Evolutionary conservation across 225 moss, liverwort and hornwort genomes (phyloP).

Genomic region (Pseudisothecium myosuroides): DNA sequence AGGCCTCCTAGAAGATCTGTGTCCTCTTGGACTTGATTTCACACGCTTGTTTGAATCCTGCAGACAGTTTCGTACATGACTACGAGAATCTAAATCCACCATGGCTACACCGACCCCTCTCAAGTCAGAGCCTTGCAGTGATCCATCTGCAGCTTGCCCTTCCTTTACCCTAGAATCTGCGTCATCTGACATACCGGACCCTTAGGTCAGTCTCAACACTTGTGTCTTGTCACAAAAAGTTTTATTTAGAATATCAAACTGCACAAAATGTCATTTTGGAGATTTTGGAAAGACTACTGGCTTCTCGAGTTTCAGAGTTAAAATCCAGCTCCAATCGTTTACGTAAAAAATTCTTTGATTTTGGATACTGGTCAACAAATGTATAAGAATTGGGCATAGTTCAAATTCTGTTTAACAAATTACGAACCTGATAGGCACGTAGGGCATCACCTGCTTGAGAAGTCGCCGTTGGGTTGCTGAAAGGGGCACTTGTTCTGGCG

Average conservation of each 20-base stretch:
- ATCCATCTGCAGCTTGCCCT: not conserved
- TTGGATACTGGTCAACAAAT: not conserved
- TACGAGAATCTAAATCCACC: not conserved
- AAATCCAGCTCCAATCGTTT: not conserved
- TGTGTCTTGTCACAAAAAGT: not conserved
- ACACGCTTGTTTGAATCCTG: not conserved
- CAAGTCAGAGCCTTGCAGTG: not conserved
- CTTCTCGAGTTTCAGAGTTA: not conserved
- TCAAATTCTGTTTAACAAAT: not conserved
- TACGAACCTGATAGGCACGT: not conserved
- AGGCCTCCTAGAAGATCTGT: constrained; percentile 18
- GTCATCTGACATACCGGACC: not conserved
- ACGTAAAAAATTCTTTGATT: too few relatives aligned
- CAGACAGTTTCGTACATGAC: not conserved
- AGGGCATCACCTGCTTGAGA: not conserved
- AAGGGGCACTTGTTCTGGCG: constrained; percentile 4
- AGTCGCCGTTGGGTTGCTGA: not conserved
- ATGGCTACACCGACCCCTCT: not conserved
- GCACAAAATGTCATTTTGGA: not conserved
- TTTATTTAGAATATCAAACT: not conserved
- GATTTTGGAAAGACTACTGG: not conserved
- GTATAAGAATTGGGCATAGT: not conserved
- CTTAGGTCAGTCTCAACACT: not conserved
- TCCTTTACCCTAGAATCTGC: not conserved
- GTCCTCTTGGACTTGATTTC: not conserved